These are phyloP conservation scores for Cladosporium sphaerospermum DNA, from an alignment of 2,329 filamentous ascomycete genomes.

Conservation along the genomic window DNA sequence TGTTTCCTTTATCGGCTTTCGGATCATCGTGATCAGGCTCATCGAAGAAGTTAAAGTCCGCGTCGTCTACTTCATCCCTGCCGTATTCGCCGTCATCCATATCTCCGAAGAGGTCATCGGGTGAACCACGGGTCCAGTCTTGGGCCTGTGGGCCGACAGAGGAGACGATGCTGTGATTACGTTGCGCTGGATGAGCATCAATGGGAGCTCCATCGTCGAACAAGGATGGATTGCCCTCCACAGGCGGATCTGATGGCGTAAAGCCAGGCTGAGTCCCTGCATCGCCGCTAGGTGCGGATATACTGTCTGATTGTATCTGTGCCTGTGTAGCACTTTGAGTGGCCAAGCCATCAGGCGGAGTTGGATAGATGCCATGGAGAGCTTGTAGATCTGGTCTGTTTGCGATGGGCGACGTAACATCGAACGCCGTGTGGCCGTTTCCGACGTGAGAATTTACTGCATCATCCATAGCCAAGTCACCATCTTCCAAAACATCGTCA, in stretches of 20 bases:
- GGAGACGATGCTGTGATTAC: conserved; percentile 44
- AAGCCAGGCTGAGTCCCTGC: neutral
- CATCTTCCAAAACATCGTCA: neutral
- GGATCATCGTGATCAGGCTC: conserved; percentile 38
- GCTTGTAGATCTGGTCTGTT: conserved; percentile 34
- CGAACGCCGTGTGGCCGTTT: conserved; percentile 13
- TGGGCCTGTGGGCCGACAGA: conserved; percentile 9
- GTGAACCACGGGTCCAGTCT: conserved; percentile 33
- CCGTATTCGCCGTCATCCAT: conserved; percentile 64
- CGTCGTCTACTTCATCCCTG: conserved; percentile 71
- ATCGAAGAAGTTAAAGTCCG: conserved; percentile 80
- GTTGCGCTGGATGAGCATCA: conserved; percentile 31
- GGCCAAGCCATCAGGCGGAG: conserved; percentile 56
- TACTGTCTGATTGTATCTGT: neutral
- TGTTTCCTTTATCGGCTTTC: no score
- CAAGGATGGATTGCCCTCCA: neutral
- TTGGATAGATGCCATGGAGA: conserved; percentile 59
- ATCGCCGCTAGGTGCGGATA: neutral
- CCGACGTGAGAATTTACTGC: neutral
- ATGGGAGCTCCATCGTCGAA: neutral
- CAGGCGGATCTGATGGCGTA: neutral
- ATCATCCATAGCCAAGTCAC: neutral
- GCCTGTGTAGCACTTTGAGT: conserved; percentile 18
- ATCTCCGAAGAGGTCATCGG: conserved; percentile 61
- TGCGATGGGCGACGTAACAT: conserved; percentile 28